phyloP scores from a whole-genome alignment of 148 eudicot genomes.

The Chenopodium quinoa region DNA sequence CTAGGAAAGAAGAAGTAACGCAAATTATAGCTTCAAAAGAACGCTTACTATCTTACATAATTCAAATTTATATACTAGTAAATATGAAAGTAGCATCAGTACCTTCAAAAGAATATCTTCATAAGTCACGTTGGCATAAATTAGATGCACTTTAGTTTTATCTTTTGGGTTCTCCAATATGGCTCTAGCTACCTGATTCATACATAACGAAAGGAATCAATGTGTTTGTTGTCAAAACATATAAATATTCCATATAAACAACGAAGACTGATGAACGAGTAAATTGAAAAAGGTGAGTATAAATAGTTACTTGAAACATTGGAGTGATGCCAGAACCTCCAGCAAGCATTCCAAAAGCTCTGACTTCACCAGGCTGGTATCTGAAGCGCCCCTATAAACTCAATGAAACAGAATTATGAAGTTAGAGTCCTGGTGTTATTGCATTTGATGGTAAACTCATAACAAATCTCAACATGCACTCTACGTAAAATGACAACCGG shows the following conservation, averaged over 20 bases:
- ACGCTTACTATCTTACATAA: not conserved
- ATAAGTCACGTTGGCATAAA: conserved; percentile 72
- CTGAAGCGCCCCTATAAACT: conserved; percentile 69
- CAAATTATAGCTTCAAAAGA: not conserved
- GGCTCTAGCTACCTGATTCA: conserved; percentile 70
- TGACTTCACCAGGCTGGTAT: conserved; percentile 84
- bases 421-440: not conserved
- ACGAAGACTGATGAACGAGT: not conserved
- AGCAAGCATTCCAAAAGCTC: conserved; percentile 92
- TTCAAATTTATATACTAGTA: not conserved
- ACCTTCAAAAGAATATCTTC: conserved; percentile 93
- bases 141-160: conserved; percentile 70
- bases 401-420: not conserved
- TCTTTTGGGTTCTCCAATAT: conserved; percentile 79
- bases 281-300: conserved; percentile 1
- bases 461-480: not conserved
- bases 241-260: not conserved
- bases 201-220: conserved; percentile 16
- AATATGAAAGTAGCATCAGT: conserved; percentile 4
- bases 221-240: not conserved
- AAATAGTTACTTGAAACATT: conserved; percentile 60
- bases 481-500: not conserved
- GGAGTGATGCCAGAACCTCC: conserved; percentile 97
- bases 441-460: not conserved
- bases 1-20: not conserved